Conservation (phyloP, 2,329 filamentous ascomycete species). For the Capronia americana region DNA sequence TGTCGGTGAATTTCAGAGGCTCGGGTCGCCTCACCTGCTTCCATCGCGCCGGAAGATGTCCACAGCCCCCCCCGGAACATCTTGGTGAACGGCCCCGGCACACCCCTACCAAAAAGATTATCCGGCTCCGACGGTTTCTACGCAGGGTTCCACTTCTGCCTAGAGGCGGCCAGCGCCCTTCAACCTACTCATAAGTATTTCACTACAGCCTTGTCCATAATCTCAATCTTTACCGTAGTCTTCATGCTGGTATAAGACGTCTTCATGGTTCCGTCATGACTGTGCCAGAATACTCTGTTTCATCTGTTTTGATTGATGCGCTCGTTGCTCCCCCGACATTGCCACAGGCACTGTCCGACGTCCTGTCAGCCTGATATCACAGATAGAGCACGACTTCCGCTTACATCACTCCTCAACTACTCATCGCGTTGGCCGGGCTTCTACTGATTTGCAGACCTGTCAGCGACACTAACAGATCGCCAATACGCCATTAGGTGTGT, state of each 20-base stretch:
- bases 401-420: background rate
- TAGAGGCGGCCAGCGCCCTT: slow-evolving; percentile 3
- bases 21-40: slow-evolving; percentile 17
- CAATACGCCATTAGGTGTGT: background rate
- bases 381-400: background rate
- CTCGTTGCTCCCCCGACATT: background rate
- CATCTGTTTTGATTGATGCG: background rate
- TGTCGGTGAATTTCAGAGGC: slow-evolving; percentile 2
- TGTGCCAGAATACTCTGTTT: background rate
- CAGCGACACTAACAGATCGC: background rate
- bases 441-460: background rate
- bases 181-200: background rate
- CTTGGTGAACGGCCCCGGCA: background rate
- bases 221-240: background rate
- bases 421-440: too few species aligned
- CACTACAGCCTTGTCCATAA: slow-evolving; percentile 17
- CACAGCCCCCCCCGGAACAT: background rate
- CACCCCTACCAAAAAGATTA: slow-evolving; percentile 5
- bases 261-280: background rate
- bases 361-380: background rate
- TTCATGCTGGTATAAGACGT: background rate
- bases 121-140: slow-evolving; percentile 5
- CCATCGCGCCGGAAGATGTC: background rate
- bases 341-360: background rate
- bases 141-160: slow-evolving; percentile 12